Evolutionary conservation across 805 yeast genomes (phyloP).

Genomic region (Teunomyces gatunensis): DNA sequence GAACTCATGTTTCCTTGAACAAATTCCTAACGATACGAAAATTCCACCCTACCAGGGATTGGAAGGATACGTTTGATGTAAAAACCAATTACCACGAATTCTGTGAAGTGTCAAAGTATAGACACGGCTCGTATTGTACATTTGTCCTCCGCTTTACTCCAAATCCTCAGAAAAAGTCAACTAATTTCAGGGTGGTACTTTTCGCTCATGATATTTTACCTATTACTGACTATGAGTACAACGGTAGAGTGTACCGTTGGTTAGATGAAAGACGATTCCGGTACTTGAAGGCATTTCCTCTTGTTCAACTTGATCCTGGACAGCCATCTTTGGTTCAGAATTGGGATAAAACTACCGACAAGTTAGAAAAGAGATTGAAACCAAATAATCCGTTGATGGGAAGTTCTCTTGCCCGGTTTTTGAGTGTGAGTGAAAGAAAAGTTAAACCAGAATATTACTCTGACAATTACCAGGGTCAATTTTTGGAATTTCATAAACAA

Average conservation of each 20-base stretch:
- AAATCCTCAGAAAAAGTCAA: neutral
- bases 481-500: neutral
- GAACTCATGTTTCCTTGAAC: neutral
- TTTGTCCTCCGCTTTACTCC: slow-evolving; percentile 2
- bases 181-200: slow-evolving; percentile 1
- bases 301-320: neutral
- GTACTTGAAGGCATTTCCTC: neutral
- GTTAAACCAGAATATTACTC: neutral
- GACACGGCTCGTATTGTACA: neutral
- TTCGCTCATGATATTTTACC: slow-evolving; percentile 8
- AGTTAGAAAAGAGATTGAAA: neutral
- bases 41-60: neutral
- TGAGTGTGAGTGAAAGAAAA: neutral
- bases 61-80: neutral
- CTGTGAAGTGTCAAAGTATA: neutral
- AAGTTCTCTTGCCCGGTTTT: neutral
- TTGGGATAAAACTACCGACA: slow-evolving; percentile 5
- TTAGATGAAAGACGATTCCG: slow-evolving; percentile 2
- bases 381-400: neutral
- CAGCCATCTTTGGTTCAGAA: slow-evolving; percentile 7
- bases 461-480: neutral
- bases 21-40: neutral
- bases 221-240: slow-evolving; percentile 8
- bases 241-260: slow-evolving; percentile 9
- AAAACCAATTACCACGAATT: neutral